Evolutionary conservation across 2,329 filamentous ascomycete species (phyloP).

Genomic region (Coniochaeta ligniaria): DNA sequence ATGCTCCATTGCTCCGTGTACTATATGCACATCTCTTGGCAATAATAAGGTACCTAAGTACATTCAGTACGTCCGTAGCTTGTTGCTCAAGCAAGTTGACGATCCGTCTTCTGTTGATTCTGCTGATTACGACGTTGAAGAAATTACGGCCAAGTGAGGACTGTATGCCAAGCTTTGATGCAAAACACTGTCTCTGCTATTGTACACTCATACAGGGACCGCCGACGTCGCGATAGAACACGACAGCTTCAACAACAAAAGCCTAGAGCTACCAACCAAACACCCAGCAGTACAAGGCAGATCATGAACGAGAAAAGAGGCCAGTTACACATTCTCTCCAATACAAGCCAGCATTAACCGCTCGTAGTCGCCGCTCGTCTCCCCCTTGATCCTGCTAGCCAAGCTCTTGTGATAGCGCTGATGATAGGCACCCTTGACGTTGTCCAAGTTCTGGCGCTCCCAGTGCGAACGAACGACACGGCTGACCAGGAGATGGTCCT

Average conservation of each 20-base stretch:
- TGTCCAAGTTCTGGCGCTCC: constrained; percentile 66
- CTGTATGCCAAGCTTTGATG: no score
- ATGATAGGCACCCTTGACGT: constrained; percentile 72
- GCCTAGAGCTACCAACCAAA: not conserved
- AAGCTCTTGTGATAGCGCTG: constrained; percentile 63
- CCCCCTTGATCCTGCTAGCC: constrained; percentile 62
- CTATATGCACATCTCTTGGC: not conserved
- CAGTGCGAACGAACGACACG: constrained; percentile 79
- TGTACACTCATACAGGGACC: not conserved
- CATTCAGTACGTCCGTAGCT: no score
- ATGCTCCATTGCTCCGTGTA: not conserved
- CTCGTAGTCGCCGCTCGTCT: constrained; percentile 82
- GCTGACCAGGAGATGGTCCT: constrained; percentile 70
- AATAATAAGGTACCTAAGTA: no score
- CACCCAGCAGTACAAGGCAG: not conserved
- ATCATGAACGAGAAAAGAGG: not conserved
- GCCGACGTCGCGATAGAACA: not conserved
- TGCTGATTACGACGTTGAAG: no score
- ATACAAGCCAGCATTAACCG: constrained; percentile 65
- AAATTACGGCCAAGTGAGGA: no score
- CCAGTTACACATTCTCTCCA: constrained; percentile 28
- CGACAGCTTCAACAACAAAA: not conserved
- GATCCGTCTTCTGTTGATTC: no score
- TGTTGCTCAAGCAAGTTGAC: no score
- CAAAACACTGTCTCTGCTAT: not conserved